Evolutionary conservation across 305 asterid species (phyloP).

Genomic region (Solanum aculeatissimum): DNA sequence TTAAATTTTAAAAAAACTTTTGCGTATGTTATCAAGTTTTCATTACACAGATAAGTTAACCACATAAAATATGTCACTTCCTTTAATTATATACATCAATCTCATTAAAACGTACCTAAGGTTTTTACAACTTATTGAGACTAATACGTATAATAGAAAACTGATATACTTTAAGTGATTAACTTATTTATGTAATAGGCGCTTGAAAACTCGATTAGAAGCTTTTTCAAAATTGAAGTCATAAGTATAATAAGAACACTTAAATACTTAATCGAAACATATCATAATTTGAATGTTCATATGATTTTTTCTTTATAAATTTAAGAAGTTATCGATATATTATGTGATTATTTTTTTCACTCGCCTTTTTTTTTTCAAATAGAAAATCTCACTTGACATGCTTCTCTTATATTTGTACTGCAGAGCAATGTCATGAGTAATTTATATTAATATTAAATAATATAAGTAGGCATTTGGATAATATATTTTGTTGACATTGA

Average conservation of each 20-base stretch:
- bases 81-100: background rate
- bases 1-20: too few relatives aligned
- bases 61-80: background rate
- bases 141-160: background rate
- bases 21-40: too few relatives aligned
- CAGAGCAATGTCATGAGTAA: background rate
- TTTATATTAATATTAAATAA: background rate
- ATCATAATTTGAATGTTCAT: background rate
- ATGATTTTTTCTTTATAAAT: background rate
- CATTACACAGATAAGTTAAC: too few relatives aligned
- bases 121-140: background rate
- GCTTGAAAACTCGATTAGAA: background rate
- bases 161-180: background rate
- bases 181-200: background rate
- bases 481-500: background rate
- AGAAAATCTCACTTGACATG: background rate
- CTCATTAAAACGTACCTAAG: background rate
- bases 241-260: background rate
- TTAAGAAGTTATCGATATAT: background rate
- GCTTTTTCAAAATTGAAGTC: background rate
- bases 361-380: slow-evolving; percentile 9
- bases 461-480: background rate
- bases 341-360: background rate
- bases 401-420: background rate
- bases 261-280: background rate